Conservation (phyloP, 129 eudicot species). For the Escallonia herrerae region DNA sequence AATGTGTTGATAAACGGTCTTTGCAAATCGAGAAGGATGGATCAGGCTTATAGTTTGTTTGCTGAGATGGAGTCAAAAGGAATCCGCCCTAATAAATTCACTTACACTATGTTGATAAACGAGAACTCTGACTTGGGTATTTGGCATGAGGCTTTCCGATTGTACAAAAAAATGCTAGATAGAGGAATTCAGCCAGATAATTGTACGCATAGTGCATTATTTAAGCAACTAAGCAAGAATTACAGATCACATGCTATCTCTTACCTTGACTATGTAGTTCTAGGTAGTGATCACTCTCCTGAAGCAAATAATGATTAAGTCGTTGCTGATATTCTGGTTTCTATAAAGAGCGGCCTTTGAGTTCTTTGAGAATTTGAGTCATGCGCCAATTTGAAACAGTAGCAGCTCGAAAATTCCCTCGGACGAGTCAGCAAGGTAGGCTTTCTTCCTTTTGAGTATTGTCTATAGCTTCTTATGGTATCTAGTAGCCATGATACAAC, state of each 20-base stretch:
- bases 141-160: conserved; percentile 48
- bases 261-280: conserved; percentile 44
- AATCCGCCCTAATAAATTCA: conserved; percentile 39
- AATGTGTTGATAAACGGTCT: conserved; percentile 53
- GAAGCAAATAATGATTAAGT: conserved; percentile 19
- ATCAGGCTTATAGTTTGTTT: conserved; percentile 40
- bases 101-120: conserved; percentile 53
- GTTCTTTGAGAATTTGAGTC: conserved; percentile 7
- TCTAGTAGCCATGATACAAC: too few relatives aligned
- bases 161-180: conserved; percentile 54
- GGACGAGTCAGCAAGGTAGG: too few relatives aligned
- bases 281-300: conserved; percentile 23
- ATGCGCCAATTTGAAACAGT: too few relatives aligned
- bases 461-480: too few relatives aligned
- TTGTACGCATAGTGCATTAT: conserved; percentile 51
- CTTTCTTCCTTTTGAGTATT: too few relatives aligned
- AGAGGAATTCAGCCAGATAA: conserved; percentile 55
- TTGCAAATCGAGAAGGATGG: conserved; percentile 41
- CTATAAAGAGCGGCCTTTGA: background rate
- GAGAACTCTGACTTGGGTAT: conserved; percentile 43
- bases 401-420: too few relatives aligned
- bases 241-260: conserved; percentile 27
- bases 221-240: conserved; percentile 39
- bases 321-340: conserved; percentile 2
- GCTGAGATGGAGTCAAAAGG: conserved; percentile 42